phyloP scores from a whole-genome alignment of 176 grass and related monocot genomes.

The Themeda triandra region DNA sequence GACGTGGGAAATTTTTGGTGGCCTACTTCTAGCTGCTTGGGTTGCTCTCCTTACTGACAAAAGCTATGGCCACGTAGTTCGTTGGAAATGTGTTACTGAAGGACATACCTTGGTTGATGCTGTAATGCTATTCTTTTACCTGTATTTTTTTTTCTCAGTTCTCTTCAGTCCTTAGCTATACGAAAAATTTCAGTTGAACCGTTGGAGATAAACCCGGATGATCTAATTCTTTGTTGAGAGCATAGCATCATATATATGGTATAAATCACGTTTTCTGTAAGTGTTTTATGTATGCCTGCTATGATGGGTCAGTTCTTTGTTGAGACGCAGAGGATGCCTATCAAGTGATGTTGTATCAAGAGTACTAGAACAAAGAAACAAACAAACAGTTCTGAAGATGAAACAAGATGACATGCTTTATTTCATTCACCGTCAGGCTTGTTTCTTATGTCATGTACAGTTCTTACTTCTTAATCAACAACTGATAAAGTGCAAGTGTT shows the following conservation, averaged over 20 bases:
- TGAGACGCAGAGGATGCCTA: not conserved
- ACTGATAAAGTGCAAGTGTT: not conserved
- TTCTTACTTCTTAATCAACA: not conserved
- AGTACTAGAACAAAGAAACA: not conserved
- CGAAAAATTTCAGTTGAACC: slow-evolving; percentile 12
- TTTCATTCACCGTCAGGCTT: not conserved
- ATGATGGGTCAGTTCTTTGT: not conserved
- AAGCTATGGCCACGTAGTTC: slow-evolving; percentile 33
- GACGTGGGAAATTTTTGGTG: slow-evolving; percentile 43
- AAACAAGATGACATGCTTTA: not conserved
- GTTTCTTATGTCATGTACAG: not conserved
- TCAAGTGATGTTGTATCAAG: too few relatives aligned
- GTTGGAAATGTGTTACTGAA: slow-evolving; percentile 20
- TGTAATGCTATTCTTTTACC: slow-evolving; percentile 50
- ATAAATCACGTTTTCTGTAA: slow-evolving; percentile 23
- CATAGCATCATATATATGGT: slow-evolving; percentile 36
- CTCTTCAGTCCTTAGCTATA: slow-evolving; percentile 26
- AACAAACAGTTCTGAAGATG: not conserved
- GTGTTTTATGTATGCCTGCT: not conserved
- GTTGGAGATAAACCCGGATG: slow-evolving; percentile 35
- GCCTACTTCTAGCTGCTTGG: slow-evolving; percentile 48
- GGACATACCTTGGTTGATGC: slow-evolving; percentile 30
- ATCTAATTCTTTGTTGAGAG: slow-evolving; percentile 47
- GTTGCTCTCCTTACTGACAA: slow-evolving; percentile 41
- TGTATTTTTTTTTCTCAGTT: slow-evolving; percentile 14